Conservation (phyloP, 192 early-diverging fungal genomes). For the Entophlyctis luteolus region DNA sequence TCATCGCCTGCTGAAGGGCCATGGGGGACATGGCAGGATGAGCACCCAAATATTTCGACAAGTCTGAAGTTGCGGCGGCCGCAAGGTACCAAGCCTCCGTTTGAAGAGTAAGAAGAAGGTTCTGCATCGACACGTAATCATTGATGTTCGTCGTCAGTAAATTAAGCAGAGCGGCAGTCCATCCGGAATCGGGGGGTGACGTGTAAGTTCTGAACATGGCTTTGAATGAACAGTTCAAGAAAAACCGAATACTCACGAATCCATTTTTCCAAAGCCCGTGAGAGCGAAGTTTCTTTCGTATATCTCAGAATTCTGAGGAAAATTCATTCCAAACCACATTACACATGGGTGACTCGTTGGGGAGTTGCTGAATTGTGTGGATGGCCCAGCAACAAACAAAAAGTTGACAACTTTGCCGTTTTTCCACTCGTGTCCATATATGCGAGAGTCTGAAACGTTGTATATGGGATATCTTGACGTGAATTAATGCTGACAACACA, state of each 20-base stretch:
- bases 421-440: not conserved
- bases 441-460: constrained; percentile 19
- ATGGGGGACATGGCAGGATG: not conserved
- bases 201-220: constrained; percentile 17
- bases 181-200: constrained; percentile 21
- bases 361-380: not conserved
- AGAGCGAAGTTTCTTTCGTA: constrained; percentile 17
- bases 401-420: constrained; percentile 12
- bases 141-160: not conserved
- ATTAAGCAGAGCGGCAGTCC: not conserved
- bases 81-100: not conserved
- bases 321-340: constrained; percentile 44
- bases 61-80: not conserved
- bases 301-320: constrained; percentile 15
- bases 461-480: constrained; percentile 34
- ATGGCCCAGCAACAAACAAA: not conserved
- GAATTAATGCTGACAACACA: constrained; percentile 12
- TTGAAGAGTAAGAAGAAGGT: not conserved
- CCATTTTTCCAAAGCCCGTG: constrained; percentile 7
- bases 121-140: not conserved
- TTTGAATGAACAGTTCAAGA: not conserved
- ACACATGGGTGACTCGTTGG: constrained; percentile 27
- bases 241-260: not conserved
- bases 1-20: not conserved
- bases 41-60: not conserved